A percentile compares a stretch with the other conserved stretches of the same genome.
Conservation (phyloP, 768 basidiomycete genomes). For the Paxillus involutus region DNA sequence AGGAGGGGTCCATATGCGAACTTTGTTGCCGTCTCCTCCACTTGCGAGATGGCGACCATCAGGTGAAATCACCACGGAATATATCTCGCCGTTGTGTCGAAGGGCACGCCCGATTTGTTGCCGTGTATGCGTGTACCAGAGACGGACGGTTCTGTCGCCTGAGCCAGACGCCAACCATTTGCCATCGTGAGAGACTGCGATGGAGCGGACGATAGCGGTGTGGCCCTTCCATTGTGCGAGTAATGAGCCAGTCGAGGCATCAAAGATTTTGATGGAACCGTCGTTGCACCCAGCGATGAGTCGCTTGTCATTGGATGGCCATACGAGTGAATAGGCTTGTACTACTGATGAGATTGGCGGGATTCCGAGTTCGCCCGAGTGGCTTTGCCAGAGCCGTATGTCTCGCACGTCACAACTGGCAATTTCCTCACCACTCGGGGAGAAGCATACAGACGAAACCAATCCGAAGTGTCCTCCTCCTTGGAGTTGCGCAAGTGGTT, state of each 20-base stretch:
- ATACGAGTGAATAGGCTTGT: background rate
- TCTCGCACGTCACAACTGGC: background rate
- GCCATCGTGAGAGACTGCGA: constrained; percentile 13
- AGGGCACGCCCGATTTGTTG: background rate
- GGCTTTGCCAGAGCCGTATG: background rate
- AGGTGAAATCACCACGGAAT: background rate
- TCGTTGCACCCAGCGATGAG: background rate
- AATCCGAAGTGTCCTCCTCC: background rate
- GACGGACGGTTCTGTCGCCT: constrained; percentile 9
- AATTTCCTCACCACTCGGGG: background rate
- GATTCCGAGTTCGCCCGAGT: background rate
- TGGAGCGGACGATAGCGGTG: background rate
- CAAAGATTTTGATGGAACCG: background rate
- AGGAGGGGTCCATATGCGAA: background rate
- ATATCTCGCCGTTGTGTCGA: background rate
- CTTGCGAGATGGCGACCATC: constrained; percentile 1
- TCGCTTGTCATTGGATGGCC: background rate
- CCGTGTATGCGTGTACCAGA: constrained; percentile 10
- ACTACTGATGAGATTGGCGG: background rate
- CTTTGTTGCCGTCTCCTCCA: background rate
- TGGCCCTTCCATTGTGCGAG: constrained; percentile 8
- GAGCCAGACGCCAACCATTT: constrained; percentile 9
- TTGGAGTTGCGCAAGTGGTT: background rate
- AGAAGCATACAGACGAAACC: background rate
- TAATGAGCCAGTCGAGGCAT: background rate